Percentiles rank a stretch among this genome's conserved stretches.
Conservation (phyloP, 2,329 filamentous ascomycete species). For the Lasiodiplodia hormozganensis region DNA sequence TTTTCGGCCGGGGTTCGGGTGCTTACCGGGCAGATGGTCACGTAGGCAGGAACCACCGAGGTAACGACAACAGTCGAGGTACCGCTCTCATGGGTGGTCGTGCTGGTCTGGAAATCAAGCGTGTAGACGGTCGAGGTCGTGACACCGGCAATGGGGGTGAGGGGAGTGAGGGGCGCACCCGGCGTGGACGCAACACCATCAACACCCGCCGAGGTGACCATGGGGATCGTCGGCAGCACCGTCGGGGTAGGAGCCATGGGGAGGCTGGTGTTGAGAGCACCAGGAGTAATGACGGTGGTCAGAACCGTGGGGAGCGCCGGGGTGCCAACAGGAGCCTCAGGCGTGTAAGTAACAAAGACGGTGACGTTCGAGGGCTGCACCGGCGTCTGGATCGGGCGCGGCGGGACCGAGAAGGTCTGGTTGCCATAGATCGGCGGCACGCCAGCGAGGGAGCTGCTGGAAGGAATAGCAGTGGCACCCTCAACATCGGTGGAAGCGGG, state of each 20-base stretch:
- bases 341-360: constrained; percentile 13
- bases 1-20: background rate
- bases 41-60: constrained; percentile 19
- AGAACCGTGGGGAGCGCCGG: constrained; percentile 5
- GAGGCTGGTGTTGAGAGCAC: constrained; percentile 14
- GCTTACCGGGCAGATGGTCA: constrained; percentile 23
- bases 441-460: background rate
- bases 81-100: background rate
- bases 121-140: constrained; percentile 26
- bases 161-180: background rate
- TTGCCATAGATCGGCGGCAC: constrained; percentile 5
- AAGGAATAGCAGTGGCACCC: constrained; percentile 14
- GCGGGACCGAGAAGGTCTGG: constrained; percentile 8
- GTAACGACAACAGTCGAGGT: constrained; percentile 5
- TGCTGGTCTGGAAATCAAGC: background rate
- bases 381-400: background rate
- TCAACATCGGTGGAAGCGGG: background rate
- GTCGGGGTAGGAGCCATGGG: constrained; percentile 19
- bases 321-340: constrained; percentile 4
- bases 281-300: constrained; percentile 15
- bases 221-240: constrained; percentile 4
- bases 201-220: background rate
- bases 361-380: constrained; percentile 14
- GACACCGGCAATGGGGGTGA: background rate
- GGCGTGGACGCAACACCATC: constrained; percentile 12